Percentiles rank a stretch among this genome's conserved stretches.
These are phyloP conservation scores for Fusarium austroafricanum DNA, from an alignment of 2,329 filamentous ascomycete species.

Conservation along the genomic window DNA sequence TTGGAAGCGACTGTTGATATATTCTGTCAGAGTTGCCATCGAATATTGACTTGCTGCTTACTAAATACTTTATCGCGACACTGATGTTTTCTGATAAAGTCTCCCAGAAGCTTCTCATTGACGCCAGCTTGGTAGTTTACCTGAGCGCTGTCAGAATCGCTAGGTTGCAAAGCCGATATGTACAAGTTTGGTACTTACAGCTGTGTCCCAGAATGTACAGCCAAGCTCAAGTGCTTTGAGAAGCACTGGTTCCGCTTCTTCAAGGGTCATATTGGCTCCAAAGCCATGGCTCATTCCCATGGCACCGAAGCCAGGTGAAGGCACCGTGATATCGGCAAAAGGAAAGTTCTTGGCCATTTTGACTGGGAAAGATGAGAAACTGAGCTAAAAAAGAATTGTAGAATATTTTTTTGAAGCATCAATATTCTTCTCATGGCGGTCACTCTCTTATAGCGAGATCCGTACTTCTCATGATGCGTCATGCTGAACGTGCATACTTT, in stretches of 20 bases:
- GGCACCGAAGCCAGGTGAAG: slow-evolving; percentile 9
- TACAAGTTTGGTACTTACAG: not conserved
- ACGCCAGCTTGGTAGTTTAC: slow-evolving; percentile 5
- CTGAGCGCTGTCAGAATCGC: not conserved
- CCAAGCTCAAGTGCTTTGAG: slow-evolving; percentile 9
- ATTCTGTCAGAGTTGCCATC: too few relatives aligned
- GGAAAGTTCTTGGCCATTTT: slow-evolving; percentile 1
- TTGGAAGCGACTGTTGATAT: not conserved
- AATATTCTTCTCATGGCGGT: too few relatives aligned
- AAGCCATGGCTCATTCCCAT: slow-evolving; percentile 7
- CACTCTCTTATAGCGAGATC: too few relatives aligned
- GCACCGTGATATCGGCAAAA: not conserved
- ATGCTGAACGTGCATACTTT: too few relatives aligned
- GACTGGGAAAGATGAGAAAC: too few relatives aligned
- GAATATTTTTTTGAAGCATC: too few relatives aligned
- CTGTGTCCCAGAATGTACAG: slow-evolving; percentile 15
- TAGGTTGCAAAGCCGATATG: too few relatives aligned
- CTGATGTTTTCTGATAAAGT: slow-evolving; percentile 16
- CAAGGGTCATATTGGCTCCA: not conserved
- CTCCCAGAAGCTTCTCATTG: slow-evolving; percentile 13
- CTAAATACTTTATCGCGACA: slow-evolving; percentile 9
- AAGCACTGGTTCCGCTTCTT: slow-evolving; percentile 11
- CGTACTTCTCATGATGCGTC: too few relatives aligned
- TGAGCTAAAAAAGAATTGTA: too few relatives aligned
- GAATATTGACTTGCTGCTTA: too few relatives aligned